Evolutionary conservation across 192 early-diverging fungal species (phyloP).

Genomic region (Backusella liffmaniae): DNA sequence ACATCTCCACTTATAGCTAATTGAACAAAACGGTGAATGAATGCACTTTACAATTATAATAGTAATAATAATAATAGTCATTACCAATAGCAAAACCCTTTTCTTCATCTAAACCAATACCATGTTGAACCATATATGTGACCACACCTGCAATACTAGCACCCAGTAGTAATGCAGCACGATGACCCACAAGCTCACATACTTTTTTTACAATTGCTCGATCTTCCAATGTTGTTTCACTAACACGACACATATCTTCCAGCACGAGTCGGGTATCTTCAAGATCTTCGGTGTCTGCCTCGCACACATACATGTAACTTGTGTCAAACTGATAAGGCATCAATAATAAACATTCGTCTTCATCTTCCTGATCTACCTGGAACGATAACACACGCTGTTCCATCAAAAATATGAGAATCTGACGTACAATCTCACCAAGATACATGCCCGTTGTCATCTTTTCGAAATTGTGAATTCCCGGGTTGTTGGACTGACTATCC

Average conservation of each 20-base stretch:
- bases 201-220: constrained; percentile 79
- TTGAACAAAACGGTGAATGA: not conserved
- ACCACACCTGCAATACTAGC: constrained; percentile 56
- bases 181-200: constrained; percentile 69
- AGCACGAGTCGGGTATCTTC: constrained; percentile 63
- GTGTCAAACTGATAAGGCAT: constrained; percentile 75
- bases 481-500: constrained; percentile 79
- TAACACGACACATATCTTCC: constrained; percentile 68
- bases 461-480: constrained; percentile 79
- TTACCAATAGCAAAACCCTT: constrained; percentile 38
- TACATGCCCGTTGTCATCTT: constrained; percentile 95
- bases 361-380: constrained; percentile 29
- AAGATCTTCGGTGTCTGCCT: constrained; percentile 63
- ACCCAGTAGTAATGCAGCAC: constrained; percentile 68
- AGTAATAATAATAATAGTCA: not conserved
- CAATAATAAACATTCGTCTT: constrained; percentile 45
- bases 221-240: constrained; percentile 67
- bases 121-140: constrained; percentile 35
- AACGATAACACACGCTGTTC: constrained; percentile 67
- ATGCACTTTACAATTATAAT: not conserved
- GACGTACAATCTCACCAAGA: constrained; percentile 85
- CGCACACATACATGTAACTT: constrained; percentile 69
- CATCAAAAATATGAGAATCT: constrained; percentile 74
- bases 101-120: constrained; percentile 23
- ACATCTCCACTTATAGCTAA: constrained; percentile 41